Evolutionary conservation across 2,329 filamentous ascomycete genomes (phyloP), one percentile per base, ranked within the genome.

Genomic region (Stromatinia cepivora): DNA sequence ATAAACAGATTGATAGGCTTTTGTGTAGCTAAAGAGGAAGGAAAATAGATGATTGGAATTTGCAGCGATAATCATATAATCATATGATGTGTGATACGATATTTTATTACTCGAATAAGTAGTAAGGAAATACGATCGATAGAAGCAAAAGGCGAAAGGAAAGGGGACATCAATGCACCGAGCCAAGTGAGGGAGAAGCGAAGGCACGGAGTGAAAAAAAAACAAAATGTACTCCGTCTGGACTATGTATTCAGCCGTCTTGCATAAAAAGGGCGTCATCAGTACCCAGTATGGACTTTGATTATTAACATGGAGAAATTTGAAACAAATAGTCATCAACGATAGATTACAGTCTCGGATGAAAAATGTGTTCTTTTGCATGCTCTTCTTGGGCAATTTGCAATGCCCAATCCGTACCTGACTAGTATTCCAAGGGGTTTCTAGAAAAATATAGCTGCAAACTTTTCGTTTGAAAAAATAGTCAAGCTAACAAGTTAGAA

Each of bases 251-350:
- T 64, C 61, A 52, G 61, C 61, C 61, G 46, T 53, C 34, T 22
- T 64, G 61, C 61, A 64, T 64, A 20, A 64, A 52, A 61, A 46
- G n/a, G 36, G n/a, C 59, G 59, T 45, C 59, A 62, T 50, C 22
- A 15, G 42, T 22, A 48, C 45, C 45, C 59, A 52, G 46, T 20
- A 39, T 36, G 22, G 46, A 50, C 31, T 34, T 52, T 17, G 31
- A 64, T 64, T 42, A 52, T 31, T 28, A 52, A 52, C n/a, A 63
- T 63, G 31, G 61, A 25, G 61, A 52, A 52, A 52, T 52, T 39
- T 39, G 46, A 63, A 63, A 63, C 61, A 63, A 25, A 39, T 39
- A 52, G 9, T 63, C n/a, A 63, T 50, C 31, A 22, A n/a, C 20
- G 6, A 63, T 52, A 63, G 61, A 28, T 52, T 52, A 22, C 15